Base-by-base conservation (phyloP, 768 basidiomycete genomes). In the Leucocoprinus birnbaumii region DNA sequence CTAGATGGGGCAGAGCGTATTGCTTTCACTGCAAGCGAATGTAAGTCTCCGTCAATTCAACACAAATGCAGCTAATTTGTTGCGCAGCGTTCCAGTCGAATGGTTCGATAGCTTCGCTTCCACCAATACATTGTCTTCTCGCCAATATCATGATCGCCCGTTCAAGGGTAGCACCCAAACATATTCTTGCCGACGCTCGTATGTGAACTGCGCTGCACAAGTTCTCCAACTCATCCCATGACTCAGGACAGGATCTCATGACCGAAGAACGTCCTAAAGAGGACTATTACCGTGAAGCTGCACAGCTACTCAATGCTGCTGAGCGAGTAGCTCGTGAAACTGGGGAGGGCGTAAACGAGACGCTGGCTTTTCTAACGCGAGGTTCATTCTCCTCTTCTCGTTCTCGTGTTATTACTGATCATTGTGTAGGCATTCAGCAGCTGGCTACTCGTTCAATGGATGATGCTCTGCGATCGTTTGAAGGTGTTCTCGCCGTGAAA, bases 121-220 rank as follows among this genome's bases (percentile, higher is more conserved):
- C 86, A 1, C 88, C 91, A 10, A 80, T 94, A 59, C 88, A 89
- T 64, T 82, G 87, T 16, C 74, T 98, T 43, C 78, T 94, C 11
- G 94, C 94, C 2, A 94, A 93, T 70, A 81, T 96, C 47, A 84
- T 89, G 55, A 79, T 98, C 55, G 84, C 87, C 2, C 78, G 84
- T 62, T 89, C 94, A 1, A 82, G 89, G 19, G 80, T 80, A 51
- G 94, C 94, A 10, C 96, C 96, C 0, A 97, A 95, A 64, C 63
- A 87, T 2, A 75, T 89, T 21, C 68, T 96, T 1, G 64, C 76
- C 1, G 80, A 87, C 61, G 85, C 94, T 58, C 85, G 92, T 93
- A 64, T 65, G 91, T 75, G 34, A 22, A 21, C 13, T 27, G 34
- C 27, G 9, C 40, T 18, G 25, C 21, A 22, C 38, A 48, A 31